These are phyloP conservation scores for Lactuca saligna DNA, from an alignment of 129 eudicot species.

Conservation along the genomic window DNA sequence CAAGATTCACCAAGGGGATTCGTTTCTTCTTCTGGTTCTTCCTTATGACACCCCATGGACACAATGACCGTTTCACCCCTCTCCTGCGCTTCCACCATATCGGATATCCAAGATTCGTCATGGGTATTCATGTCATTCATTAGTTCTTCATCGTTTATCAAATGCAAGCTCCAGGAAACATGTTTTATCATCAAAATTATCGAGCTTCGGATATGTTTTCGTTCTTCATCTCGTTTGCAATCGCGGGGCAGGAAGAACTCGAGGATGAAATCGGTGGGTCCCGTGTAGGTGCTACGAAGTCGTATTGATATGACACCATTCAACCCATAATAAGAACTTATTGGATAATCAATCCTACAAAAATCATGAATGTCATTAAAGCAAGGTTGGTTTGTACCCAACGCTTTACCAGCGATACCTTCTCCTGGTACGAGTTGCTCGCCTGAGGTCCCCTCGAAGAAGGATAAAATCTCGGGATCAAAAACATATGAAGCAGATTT, in stretches of 20 bases:
- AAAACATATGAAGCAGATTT: conserved; percentile 59
- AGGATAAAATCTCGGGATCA: conserved; percentile 38
- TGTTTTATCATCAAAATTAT: conserved; percentile 33
- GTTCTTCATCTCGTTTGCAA: conserved; percentile 43
- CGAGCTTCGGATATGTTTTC: conserved; percentile 32
- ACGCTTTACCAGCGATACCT: conserved; percentile 67
- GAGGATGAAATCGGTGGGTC: conserved; percentile 40
- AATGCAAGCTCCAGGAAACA: conserved; percentile 41
- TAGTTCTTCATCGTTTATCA: conserved; percentile 33
- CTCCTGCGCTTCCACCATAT: not conserved
- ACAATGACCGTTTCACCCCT: not conserved
- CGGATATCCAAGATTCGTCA: not conserved
- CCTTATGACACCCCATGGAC: not conserved
- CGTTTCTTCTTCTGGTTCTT: conserved; percentile 12
- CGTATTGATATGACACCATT: conserved; percentile 49
- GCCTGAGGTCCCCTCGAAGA: conserved; percentile 44
- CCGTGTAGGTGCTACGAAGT: conserved; percentile 42
- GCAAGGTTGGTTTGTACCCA: conserved; percentile 56
- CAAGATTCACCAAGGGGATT: conserved; percentile 45
- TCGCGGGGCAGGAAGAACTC: conserved; percentile 55
- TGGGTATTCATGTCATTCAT: not conserved
- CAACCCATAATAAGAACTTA: conserved; percentile 42
- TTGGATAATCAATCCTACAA: conserved; percentile 58
- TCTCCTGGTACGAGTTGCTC: conserved; percentile 46
- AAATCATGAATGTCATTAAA: conserved; percentile 50